Conservation (phyloP, 1,139 yeast species). For the Magnusiomyces magnusii region DNA sequence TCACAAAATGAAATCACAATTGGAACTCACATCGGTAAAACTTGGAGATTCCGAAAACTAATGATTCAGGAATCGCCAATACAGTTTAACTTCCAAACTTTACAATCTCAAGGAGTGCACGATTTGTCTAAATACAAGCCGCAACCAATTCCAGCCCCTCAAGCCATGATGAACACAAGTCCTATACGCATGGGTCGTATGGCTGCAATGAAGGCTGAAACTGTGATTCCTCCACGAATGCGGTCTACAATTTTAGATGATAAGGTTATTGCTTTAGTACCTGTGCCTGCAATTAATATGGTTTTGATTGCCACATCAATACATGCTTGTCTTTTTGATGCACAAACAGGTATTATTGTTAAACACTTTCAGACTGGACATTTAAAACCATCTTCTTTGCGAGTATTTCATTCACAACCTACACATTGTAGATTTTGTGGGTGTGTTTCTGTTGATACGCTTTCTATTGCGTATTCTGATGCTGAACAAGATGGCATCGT, state of each 20-base stretch:
- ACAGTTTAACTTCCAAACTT: conserved; percentile 11
- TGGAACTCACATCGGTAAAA: conserved; percentile 56
- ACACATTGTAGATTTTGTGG: conserved; percentile 90
- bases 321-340: conserved; percentile 47
- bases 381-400: conserved; percentile 52
- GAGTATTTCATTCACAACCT: conserved; percentile 74
- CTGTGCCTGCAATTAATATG: conserved; percentile 30
- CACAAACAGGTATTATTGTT: conserved; percentile 62
- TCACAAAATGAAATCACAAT: conserved; percentile 48
- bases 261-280: conserved; percentile 20
- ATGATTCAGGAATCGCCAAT: conserved; percentile 37
- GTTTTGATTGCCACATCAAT: conserved; percentile 23
- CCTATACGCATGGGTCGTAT: conserved; percentile 10
- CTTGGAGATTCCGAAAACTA: conserved; percentile 54
- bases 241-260: conserved; percentile 15
- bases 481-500: conserved; percentile 45
- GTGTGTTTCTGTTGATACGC: conserved; percentile 67
- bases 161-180: conserved; percentile 15
- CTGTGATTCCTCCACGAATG: conserved; percentile 2
- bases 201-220: conserved; percentile 4
- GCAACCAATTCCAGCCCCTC: conserved; percentile 17
- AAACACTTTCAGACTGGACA: conserved; percentile 52
- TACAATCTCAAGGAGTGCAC: conserved; percentile 14
- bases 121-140: conserved; percentile 16
- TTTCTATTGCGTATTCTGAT: conserved; percentile 66